A percentile compares a stretch with the other conserved stretches of the same genome.
Evolutionary conservation across 176 grass and related monocot genomes (phyloP).

Genomic region (Aegilops tauschii): DNA sequence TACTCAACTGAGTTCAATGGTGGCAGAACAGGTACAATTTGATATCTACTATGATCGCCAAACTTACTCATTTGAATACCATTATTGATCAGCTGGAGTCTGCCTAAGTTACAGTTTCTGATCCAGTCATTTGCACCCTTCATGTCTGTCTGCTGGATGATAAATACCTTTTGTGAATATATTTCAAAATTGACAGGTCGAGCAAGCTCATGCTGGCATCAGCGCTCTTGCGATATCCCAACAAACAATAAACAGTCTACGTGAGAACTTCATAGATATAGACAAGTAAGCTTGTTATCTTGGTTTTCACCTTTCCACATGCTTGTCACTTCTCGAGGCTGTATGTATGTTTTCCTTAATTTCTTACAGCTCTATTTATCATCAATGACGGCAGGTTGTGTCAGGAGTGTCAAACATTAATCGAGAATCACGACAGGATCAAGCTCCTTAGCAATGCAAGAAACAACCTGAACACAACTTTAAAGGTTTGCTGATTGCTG

Average conservation of each 20-base stretch:
- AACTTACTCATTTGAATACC: constrained; percentile 6
- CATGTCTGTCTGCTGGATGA: background rate
- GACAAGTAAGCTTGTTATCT: constrained; percentile 70
- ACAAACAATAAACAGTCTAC: constrained; percentile 89
- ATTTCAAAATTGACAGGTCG: constrained; percentile 58
- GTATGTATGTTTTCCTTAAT: constrained; percentile 23
- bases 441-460: constrained; percentile 99
- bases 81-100: background rate
- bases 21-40: constrained; percentile 85
- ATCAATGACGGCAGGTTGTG: constrained; percentile 65
- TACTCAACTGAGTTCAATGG: constrained; percentile 96
- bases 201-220: constrained; percentile 90
- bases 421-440: constrained; percentile 99
- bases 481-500: constrained; percentile 65
- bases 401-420: constrained; percentile 96
- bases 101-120: background rate
- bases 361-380: constrained; percentile 20
- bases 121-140: constrained; percentile 11
- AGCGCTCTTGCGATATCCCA: constrained; percentile 84
- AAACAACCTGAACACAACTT: constrained; percentile 94
- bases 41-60: constrained; percentile 18
- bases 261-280: constrained; percentile 88
- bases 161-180: background rate
- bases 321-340: background rate
- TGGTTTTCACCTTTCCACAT: constrained; percentile 20